Evolutionary conservation across 2,329 filamentous ascomycete genomes (phyloP).

Genomic region (Pseudomassariella vexata): DNA sequence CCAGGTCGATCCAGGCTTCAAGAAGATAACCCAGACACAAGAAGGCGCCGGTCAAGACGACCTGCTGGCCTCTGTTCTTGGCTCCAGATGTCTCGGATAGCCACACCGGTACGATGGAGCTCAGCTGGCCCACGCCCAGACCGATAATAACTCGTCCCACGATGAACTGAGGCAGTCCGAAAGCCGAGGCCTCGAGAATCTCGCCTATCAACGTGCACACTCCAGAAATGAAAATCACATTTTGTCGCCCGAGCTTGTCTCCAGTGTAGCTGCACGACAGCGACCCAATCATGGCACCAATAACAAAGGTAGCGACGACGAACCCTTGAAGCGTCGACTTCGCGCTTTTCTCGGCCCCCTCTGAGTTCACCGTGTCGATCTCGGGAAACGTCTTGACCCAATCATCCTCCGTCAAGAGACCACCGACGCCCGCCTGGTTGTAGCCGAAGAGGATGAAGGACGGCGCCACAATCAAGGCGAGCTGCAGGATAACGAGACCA

Average conservation of each 20-base stretch:
- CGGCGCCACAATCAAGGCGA: constrained; percentile 35
- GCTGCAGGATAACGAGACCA: constrained; percentile 28
- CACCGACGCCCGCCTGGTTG: constrained; percentile 33
- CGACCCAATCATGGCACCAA: constrained; percentile 30
- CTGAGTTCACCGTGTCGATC: constrained; percentile 30
- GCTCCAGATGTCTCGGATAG: constrained; percentile 31
- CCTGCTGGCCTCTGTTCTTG: constrained; percentile 35
- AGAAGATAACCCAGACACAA: constrained; percentile 31
- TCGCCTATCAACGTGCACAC: constrained; percentile 35
- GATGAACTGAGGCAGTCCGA: constrained; percentile 33
- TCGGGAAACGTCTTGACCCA: constrained; percentile 31
- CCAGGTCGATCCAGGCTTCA: constrained; percentile 39
- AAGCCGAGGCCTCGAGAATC: constrained; percentile 33
- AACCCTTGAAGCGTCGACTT: constrained; percentile 31
- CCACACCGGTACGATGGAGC: constrained; percentile 35
- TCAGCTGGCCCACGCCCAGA: constrained; percentile 30
- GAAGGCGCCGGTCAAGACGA: constrained; percentile 30
- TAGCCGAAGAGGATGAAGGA: constrained; percentile 36
- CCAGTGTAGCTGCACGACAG: constrained; percentile 29
- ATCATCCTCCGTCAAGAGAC: constrained; percentile 25
- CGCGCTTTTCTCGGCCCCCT: constrained; percentile 19
- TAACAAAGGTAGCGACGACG: constrained; percentile 29
- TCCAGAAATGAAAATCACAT: constrained; percentile 32
- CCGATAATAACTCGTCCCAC: constrained; percentile 34
- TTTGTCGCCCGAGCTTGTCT: constrained; percentile 33